A percentile compares a stretch with the other conserved stretches of the same genome.
Evolutionary conservation across 495 filamentous ascomycete genomes (phyloP).

Genomic region (Umbilicaria muhlenbergii): DNA sequence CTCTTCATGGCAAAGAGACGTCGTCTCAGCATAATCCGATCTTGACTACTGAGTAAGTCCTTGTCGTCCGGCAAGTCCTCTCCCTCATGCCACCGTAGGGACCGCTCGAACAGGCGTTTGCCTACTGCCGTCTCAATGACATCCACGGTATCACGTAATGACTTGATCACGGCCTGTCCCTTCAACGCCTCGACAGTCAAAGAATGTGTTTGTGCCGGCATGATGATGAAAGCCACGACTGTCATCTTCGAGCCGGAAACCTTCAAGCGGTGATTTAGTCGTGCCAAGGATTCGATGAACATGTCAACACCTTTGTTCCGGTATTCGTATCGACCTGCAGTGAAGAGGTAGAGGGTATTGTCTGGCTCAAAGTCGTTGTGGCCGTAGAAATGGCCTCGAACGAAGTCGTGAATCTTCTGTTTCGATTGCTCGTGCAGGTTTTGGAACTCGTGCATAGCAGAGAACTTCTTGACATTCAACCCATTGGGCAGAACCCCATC

Average conservation of each 20-base stretch:
- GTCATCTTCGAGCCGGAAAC: conserved; percentile 72
- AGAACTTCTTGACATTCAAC: conserved; percentile 97
- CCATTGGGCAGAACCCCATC: conserved; percentile 94
- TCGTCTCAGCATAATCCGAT: conserved; percentile 83
- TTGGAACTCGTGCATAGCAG: conserved; percentile 97
- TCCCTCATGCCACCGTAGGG: conserved; percentile 86
- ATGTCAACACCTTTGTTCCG: conserved; percentile 98
- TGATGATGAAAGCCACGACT: conserved; percentile 97
- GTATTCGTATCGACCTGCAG: conserved; percentile 91
- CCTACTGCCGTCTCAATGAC: conserved; percentile 83
- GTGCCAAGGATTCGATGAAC: conserved; percentile 93
- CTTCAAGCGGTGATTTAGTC: conserved; percentile 89
- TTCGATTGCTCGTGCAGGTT: conserved; percentile 93
- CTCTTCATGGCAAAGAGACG: conserved; percentile 94
- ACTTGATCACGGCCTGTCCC: conserved; percentile 94
- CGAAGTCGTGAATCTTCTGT: conserved; percentile 96
- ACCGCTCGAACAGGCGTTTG: conserved; percentile 84
- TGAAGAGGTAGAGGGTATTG: conserved; percentile 97
- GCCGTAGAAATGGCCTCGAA: conserved; percentile 95
- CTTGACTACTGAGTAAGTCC: conserved; percentile 78
- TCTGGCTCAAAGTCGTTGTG: conserved; percentile 94
- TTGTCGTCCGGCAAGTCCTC: conserved; percentile 87
- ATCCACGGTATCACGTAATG: conserved; percentile 77
- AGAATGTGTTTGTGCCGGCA: conserved; percentile 95
- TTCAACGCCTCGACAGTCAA: conserved; percentile 91